These are phyloP conservation scores for Candida palmyrensis DNA, from an alignment of 805 yeast genomes.

Conservation along the genomic window DNA sequence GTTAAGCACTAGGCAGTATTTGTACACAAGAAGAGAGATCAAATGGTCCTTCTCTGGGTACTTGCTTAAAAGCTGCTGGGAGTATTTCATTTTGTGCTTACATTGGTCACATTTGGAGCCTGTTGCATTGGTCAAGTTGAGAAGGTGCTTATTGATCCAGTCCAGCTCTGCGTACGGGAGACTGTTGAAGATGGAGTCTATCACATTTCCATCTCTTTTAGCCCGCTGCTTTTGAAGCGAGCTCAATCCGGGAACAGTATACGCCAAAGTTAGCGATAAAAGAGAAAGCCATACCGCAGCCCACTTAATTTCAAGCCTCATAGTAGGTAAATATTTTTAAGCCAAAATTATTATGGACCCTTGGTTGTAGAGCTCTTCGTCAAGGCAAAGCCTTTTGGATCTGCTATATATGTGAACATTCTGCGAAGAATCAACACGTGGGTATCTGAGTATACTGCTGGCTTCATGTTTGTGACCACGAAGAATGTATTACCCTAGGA, in stretches of 20 bases:
- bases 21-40: slow-evolving; percentile 29
- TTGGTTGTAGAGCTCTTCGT: no score
- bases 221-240: slow-evolving; percentile 17
- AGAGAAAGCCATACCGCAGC: no score
- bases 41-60: slow-evolving; percentile 31
- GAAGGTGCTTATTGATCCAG: slow-evolving; percentile 23
- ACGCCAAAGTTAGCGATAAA: slow-evolving; percentile 1
- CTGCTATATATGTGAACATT: no score
- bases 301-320: no score
- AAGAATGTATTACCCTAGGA: no score
- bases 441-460: no score
- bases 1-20: slow-evolving; percentile 26
- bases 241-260: slow-evolving; percentile 21
- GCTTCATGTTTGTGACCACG: no score
- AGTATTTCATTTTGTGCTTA: slow-evolving; percentile 29
- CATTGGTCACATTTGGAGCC: slow-evolving; percentile 32
- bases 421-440: no score
- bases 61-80: slow-evolving; percentile 18
- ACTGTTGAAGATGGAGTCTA: slow-evolving; percentile 21
- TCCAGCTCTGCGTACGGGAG: slow-evolving; percentile 22
- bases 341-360: no score
- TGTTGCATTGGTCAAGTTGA: slow-evolving; percentile 21
- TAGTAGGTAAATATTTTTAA: no score
- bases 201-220: slow-evolving; percentile 15
- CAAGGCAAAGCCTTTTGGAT: no score